Evolutionary conservation across 225 moss, liverwort and hornwort species (phyloP), one percentile per base, ranked within the genome.

Genomic region (Lunularia cruciata): DNA sequence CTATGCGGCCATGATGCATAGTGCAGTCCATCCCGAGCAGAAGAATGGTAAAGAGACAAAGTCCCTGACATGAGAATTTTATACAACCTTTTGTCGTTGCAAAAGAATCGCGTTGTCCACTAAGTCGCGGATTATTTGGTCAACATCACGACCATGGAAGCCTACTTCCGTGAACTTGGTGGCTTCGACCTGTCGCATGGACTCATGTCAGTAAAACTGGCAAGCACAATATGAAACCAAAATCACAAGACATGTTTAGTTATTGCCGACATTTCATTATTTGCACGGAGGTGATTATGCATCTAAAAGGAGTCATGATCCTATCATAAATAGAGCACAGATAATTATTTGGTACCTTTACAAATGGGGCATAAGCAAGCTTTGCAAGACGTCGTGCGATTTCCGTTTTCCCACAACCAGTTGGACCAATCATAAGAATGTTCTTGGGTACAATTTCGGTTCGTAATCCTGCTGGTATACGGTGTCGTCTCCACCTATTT

Each of bases 151-250:
- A 15, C 94, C 91, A 82, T 95, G 91, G 49, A 95, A 95, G 34
- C 94, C 91, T 68, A 92, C 94, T 79, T 95, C 91, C 18, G 86
- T 95, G 63, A 95, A 95, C 69, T 95, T 95, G 58, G 94, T 91
- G 11, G 89, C 94, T 67, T 95, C 86, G 13, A 95, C 91, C 87
- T 94, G 73, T 57, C 78, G 23, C 51, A 76, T 23, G 31, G 43
- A 36, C 6, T 55, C 16, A 20, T 26, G 35, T 52, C 38, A 22
- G 27, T 69, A 45, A 30, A 52, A 33, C 19, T 4, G 30, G 52
- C 36, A 43, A 57, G 14, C 3, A 56, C 23, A 20, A 4, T 40
- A 58, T 37, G 16, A 7, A 18, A n/a, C n/a, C n/a, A 6, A 72
- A 14, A 30, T 59, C 65, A 65, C 7, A 43, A 30, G 16, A 16